These are phyloP conservation scores for Yarrowia yakushimensis DNA, from an alignment of 805 yeast species.

Conservation along the genomic window DNA sequence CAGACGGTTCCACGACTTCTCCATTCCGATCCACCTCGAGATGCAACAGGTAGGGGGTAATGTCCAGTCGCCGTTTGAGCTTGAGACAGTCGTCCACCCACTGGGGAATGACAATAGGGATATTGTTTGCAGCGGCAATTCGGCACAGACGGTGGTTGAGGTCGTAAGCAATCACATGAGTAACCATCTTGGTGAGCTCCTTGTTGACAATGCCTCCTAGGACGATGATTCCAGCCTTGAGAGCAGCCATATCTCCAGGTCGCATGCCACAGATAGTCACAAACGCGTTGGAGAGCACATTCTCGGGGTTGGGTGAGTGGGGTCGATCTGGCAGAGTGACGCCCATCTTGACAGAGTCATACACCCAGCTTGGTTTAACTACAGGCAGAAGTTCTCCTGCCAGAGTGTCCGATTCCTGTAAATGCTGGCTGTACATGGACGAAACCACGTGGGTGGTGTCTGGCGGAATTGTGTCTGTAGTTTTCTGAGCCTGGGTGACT, in stretches of 20 bases:
- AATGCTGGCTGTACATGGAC: neutral
- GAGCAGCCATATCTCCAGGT: constrained; percentile 59
- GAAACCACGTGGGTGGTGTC: constrained; percentile 11
- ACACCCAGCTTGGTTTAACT: constrained; percentile 60
- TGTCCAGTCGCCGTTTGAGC: constrained; percentile 49
- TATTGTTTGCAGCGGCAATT: constrained; percentile 44
- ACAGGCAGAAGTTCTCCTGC: constrained; percentile 55
- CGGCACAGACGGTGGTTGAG: constrained; percentile 40
- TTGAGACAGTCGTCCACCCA: constrained; percentile 77
- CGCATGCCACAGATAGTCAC: constrained; percentile 59
- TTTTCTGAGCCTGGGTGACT: neutral
- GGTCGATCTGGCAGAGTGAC: constrained; percentile 51
- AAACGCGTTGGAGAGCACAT: constrained; percentile 58
- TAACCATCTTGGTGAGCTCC: constrained; percentile 62
- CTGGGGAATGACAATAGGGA: constrained; percentile 58
- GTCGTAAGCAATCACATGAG: constrained; percentile 68
- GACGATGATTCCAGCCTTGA: constrained; percentile 63
- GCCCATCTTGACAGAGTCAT: constrained; percentile 44
- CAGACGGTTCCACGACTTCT: neutral
- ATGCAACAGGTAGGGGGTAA: constrained; percentile 47
- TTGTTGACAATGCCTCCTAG: constrained; percentile 76
- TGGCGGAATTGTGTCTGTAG: constrained; percentile 1
- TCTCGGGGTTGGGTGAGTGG: constrained; percentile 69
- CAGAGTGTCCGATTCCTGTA: constrained; percentile 12
- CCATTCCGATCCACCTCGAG: constrained; percentile 7